Percentiles rank a stretch among this genome's conserved stretches.
phyloP scores from a whole-genome alignment of 768 basidiomycete species.

The Boletus sensibilis region DNA sequence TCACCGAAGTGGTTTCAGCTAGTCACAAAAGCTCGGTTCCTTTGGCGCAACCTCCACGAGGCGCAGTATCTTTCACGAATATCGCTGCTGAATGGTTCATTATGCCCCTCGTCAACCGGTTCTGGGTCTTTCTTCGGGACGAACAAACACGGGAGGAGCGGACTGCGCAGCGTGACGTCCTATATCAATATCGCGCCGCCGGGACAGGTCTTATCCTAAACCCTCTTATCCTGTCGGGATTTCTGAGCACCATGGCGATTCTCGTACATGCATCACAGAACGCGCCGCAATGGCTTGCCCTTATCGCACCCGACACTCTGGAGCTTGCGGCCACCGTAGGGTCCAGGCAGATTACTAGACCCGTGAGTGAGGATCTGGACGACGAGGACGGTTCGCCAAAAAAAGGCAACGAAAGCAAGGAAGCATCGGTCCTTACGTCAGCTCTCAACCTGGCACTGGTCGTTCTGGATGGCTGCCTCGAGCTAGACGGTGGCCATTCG shows the following conservation, averaged over 20 bases:
- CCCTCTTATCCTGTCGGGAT: constrained; percentile 71
- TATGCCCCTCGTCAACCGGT: constrained; percentile 86
- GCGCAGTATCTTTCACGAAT: constrained; percentile 49
- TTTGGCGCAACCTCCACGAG: constrained; percentile 5
- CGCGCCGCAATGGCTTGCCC: constrained; percentile 74
- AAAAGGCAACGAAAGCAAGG: constrained; percentile 40
- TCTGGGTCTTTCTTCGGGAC: constrained; percentile 92
- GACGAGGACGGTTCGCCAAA: constrained; percentile 28
- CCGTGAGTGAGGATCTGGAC: constrained; percentile 35
- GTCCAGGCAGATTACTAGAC: constrained; percentile 54
- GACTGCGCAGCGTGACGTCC: constrained; percentile 53
- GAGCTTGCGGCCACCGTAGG: constrained; percentile 84
- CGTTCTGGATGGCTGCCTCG: constrained; percentile 69
- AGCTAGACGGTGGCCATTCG: constrained; percentile 73
- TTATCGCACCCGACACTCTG: constrained; percentile 78
- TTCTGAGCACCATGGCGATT: constrained; percentile 72
- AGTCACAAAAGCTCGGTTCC: constrained; percentile 18
- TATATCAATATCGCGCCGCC: constrained; percentile 62
- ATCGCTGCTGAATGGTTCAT: constrained; percentile 89
- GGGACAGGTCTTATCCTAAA: constrained; percentile 84
- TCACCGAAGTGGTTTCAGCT: constrained; percentile 42
- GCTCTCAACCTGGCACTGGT: constrained; percentile 78
- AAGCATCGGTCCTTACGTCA: constrained; percentile 71
- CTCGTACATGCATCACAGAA: constrained; percentile 82
- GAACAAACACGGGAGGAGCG: constrained; percentile 75